Evolutionary conservation across 768 basidiomycete species (phyloP).

Genomic region (Serendipita indica): DNA sequence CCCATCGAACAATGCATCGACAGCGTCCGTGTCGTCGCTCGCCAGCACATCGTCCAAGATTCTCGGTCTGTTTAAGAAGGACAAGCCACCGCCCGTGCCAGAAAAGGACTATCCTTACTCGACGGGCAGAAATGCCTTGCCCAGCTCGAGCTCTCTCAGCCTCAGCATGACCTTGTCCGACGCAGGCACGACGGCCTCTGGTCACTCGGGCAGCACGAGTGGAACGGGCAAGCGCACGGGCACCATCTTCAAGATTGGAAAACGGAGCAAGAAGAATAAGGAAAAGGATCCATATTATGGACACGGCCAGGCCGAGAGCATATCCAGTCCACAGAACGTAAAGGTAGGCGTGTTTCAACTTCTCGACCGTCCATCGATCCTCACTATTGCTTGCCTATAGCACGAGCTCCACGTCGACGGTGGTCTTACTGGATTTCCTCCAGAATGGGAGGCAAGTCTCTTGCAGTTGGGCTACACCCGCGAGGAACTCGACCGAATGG

Average conservation of each 20-base stretch:
- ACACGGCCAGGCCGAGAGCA: not conserved
- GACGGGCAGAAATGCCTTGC: not conserved
- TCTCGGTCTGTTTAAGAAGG: not conserved
- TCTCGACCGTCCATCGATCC: not conserved
- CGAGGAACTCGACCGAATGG: not conserved
- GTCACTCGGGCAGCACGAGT: not conserved
- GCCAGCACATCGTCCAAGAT: constrained; percentile 8
- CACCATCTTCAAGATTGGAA: not conserved
- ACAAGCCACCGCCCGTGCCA: constrained; percentile 5
- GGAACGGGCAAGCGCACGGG: not conserved
- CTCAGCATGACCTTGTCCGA: constrained; percentile 6
- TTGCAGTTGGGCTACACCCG: not conserved
- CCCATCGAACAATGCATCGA: not conserved
- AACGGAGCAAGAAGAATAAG: constrained; percentile 8
- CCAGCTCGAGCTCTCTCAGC: not conserved
- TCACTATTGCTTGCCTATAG: too few relatives aligned
- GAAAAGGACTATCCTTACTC: constrained; percentile 5
- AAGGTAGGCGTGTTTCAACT: not conserved
- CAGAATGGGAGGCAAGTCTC: constrained; percentile 2
- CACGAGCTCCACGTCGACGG: constrained; percentile 3
- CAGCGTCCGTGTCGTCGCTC: constrained; percentile 3
- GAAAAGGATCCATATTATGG: not conserved
- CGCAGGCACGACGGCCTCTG: not conserved
- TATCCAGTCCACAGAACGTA: not conserved
- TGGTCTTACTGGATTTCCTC: not conserved